Conservation (phyloP, 2,329 filamentous ascomycete genomes). For the Aspergillus sp. region DNA sequence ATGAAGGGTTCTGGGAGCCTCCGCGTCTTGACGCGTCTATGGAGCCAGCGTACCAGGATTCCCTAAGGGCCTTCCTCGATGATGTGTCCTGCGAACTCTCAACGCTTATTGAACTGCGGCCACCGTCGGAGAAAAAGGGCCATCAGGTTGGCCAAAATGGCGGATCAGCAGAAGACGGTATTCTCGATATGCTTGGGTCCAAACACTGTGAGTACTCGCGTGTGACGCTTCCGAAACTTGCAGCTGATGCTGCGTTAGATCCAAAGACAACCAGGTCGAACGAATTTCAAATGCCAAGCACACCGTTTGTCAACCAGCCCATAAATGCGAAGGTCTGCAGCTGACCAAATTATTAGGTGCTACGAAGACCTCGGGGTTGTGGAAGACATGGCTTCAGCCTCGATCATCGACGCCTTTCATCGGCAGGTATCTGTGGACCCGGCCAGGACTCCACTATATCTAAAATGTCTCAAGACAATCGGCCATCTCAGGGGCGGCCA, state of each 20-base stretch:
- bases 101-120: slow-evolving; percentile 40
- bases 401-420: slow-evolving; percentile 55
- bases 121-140: slow-evolving; percentile 29
- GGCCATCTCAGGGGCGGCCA: slow-evolving; percentile 40
- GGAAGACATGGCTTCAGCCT: slow-evolving; percentile 52
- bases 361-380: slow-evolving; percentile 56
- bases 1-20: slow-evolving; percentile 35
- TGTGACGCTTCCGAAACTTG: no score
- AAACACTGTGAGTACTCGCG: slow-evolving; percentile 21
- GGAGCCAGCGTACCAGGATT: slow-evolving; percentile 31
- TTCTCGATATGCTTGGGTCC: slow-evolving; percentile 30
- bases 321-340: neutral
- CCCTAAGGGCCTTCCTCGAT: slow-evolving; percentile 43
- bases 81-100: slow-evolving; percentile 51
- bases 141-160: slow-evolving; percentile 23
- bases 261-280: slow-evolving; percentile 16
- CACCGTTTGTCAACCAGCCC: slow-evolving; percentile 20
- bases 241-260: slow-evolving; percentile 17
- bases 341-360: slow-evolving; percentile 26
- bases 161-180: slow-evolving; percentile 27
- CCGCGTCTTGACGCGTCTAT: slow-evolving; percentile 27
- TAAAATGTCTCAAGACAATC: slow-evolving; percentile 56
- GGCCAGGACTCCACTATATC: slow-evolving; percentile 48
- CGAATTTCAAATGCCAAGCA: slow-evolving; percentile 22
- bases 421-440: slow-evolving; percentile 51